phyloP scores from a whole-genome alignment of 176 grass and related monocot species.

The Ananas comosus region DNA sequence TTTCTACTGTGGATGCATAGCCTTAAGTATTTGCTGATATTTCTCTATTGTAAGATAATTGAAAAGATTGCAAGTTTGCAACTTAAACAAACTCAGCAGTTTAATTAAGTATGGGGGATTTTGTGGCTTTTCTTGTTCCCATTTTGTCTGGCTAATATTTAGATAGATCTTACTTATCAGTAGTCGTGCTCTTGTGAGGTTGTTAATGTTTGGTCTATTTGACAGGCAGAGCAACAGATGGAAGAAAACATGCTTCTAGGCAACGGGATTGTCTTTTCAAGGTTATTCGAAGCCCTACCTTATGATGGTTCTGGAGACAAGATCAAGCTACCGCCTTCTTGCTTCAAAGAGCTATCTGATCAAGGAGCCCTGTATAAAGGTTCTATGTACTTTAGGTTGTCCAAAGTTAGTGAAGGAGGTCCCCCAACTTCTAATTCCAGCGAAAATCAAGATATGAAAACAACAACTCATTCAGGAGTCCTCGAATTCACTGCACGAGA shows the following conservation, averaged over 20 bases:
- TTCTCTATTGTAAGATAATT: too few species aligned
- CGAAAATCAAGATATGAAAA: background rate
- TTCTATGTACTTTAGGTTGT: conserved; percentile 89
- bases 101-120: too few species aligned
- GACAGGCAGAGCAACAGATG: conserved; percentile 59
- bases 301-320: conserved; percentile 79
- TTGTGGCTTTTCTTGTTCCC: background rate
- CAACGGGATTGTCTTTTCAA: conserved; percentile 51
- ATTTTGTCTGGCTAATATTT: background rate
- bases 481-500: conserved; percentile 89
- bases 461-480: conserved; percentile 56
- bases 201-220: conserved; percentile 3
- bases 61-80: too few species aligned
- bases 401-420: conserved; percentile 33
- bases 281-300: conserved; percentile 58
- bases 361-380: conserved; percentile 89
- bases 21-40: too few species aligned
- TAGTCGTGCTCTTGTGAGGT: background rate
- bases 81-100: too few species aligned
- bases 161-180: background rate
- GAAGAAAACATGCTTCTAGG: conserved; percentile 62
- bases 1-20: too few species aligned
- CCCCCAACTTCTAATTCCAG: conserved; percentile 9
- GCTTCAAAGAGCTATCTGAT: conserved; percentile 71
- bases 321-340: conserved; percentile 78